phyloP scores from a whole-genome alignment of 2,329 filamentous ascomycete species.

The Blumeria graminis region DNA sequence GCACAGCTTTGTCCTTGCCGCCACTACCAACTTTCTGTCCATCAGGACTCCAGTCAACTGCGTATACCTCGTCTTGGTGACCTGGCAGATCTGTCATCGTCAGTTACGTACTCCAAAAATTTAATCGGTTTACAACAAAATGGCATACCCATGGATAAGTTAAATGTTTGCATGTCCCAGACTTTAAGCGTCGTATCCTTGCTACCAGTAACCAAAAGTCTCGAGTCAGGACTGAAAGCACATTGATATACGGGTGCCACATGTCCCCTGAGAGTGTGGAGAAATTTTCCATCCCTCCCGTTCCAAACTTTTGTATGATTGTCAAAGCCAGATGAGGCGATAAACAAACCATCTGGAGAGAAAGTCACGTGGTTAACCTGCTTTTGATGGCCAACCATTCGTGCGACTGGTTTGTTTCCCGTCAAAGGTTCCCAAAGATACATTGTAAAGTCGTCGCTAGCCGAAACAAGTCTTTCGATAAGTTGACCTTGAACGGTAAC shows the following conservation, averaged over 20 bases:
- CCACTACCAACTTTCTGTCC: slow-evolving; percentile 75
- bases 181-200: slow-evolving; percentile 75
- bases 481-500: slow-evolving; percentile 53
- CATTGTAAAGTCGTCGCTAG: slow-evolving; percentile 89
- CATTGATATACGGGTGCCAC: slow-evolving; percentile 82
- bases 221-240: slow-evolving; percentile 74
- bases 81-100: slow-evolving; percentile 46
- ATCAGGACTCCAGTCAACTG: slow-evolving; percentile 85
- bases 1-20: slow-evolving; percentile 67
- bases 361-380: slow-evolving; percentile 91
- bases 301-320: slow-evolving; percentile 91
- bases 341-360: slow-evolving; percentile 66
- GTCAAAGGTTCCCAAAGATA: slow-evolving; percentile 74
- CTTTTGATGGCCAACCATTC: slow-evolving; percentile 85
- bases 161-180: slow-evolving; percentile 74
- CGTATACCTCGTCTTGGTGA: slow-evolving; percentile 81
- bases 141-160: slow-evolving; percentile 31
- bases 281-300: slow-evolving; percentile 50
- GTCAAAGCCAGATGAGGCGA: slow-evolving; percentile 78
- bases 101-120: neutral
- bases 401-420: slow-evolving; percentile 62
- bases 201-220: slow-evolving; percentile 65
- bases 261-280: slow-evolving; percentile 71
- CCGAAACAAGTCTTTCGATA: slow-evolving; percentile 67
- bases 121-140: neutral